phyloP scores from a whole-genome alignment of 768 basidiomycete genomes.

The Suillus paluster region DNA sequence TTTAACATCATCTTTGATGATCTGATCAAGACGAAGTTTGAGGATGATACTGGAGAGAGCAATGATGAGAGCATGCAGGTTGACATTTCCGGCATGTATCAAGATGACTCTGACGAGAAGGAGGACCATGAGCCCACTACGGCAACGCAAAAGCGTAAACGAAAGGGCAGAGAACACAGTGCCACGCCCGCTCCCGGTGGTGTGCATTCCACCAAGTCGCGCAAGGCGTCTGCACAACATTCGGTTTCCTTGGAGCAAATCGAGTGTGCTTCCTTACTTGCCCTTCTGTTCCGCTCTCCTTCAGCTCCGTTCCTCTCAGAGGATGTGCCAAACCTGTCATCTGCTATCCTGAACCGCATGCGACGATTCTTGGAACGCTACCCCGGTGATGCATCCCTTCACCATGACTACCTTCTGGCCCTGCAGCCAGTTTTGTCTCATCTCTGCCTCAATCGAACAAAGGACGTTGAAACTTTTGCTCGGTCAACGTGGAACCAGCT shows the following conservation, averaged over 20 bases:
- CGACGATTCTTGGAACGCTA: slow-evolving; percentile 67
- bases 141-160: slow-evolving; percentile 25
- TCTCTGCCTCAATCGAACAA: slow-evolving; percentile 75
- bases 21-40: slow-evolving; percentile 33
- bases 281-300: slow-evolving; percentile 60
- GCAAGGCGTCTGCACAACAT: slow-evolving; percentile 28
- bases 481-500: slow-evolving; percentile 63
- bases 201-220: slow-evolving; percentile 22
- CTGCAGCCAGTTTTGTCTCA: slow-evolving; percentile 73
- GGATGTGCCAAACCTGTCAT: slow-evolving; percentile 37
- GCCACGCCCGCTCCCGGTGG: slow-evolving; percentile 23
- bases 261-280: slow-evolving; percentile 70
- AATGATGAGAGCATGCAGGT: slow-evolving; percentile 17
- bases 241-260: slow-evolving; percentile 61
- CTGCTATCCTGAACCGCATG: slow-evolving; percentile 62
- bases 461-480: slow-evolving; percentile 64
- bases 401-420: slow-evolving; percentile 73
- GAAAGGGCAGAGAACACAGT: slow-evolving; percentile 26
- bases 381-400: slow-evolving; percentile 75
- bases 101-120: slow-evolving; percentile 34
- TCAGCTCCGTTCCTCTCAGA: slow-evolving; percentile 59
- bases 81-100: slow-evolving; percentile 35
- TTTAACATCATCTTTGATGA: slow-evolving; percentile 83
- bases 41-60: slow-evolving; percentile 25
- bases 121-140: slow-evolving; percentile 30